phyloP scores from a whole-genome alignment of 1,139 yeast genomes.

The Candida freyschussii region DNA sequence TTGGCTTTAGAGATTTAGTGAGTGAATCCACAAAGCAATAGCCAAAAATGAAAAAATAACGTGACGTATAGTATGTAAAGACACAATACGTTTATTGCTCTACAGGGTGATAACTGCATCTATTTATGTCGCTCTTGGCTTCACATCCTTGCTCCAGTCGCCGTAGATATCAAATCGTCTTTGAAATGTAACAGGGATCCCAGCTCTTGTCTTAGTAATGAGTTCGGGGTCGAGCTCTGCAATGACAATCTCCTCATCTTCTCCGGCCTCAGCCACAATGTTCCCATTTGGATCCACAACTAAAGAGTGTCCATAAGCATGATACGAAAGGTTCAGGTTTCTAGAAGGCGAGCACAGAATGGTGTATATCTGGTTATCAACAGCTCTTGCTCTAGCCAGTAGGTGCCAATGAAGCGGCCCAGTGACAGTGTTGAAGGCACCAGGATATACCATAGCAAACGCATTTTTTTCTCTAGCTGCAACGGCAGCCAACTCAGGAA shows the following conservation, averaged over 20 bases:
- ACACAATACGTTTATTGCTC: no score
- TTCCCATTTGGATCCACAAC: conserved; percentile 86
- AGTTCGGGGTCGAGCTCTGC: conserved; percentile 71
- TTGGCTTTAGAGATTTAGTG: no score
- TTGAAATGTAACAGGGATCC: conserved; percentile 76
- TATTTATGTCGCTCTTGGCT: conserved; percentile 11
- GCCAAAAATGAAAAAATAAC: background rate
- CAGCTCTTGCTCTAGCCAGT: conserved; percentile 80
- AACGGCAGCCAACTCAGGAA: conserved; percentile 82
- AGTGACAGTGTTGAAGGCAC: conserved; percentile 93
- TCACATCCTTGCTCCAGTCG: conserved; percentile 16
- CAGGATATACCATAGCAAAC: conserved; percentile 90
- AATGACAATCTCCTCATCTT: conserved; percentile 73
- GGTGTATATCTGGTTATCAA: conserved; percentile 82
- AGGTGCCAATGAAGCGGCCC: conserved; percentile 95
- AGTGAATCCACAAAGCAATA: background rate
- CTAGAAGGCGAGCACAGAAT: conserved; percentile 87
- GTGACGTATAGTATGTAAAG: no score
- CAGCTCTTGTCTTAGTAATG: conserved; percentile 56
- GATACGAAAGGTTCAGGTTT: conserved; percentile 66
- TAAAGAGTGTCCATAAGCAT: conserved; percentile 89
- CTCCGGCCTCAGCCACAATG: conserved; percentile 77
- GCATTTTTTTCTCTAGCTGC: conserved; percentile 67
- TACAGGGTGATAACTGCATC: no score
- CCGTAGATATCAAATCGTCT: conserved; percentile 69